Evolutionary conservation across 495 filamentous ascomycete species (phyloP).

Genomic region (Aspergillus bertholletiae): DNA sequence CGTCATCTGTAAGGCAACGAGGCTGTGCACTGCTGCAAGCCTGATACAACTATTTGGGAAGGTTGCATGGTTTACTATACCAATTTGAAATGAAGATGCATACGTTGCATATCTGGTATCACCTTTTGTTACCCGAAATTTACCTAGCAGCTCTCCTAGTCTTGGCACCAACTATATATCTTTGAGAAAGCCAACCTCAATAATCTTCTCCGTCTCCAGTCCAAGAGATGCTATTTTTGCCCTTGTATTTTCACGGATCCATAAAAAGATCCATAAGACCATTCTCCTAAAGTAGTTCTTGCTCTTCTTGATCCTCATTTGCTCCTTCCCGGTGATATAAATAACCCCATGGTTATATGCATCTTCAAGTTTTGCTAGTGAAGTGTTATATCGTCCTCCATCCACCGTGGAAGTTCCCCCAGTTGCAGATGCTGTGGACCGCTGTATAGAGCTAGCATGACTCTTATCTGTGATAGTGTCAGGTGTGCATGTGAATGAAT

Average conservation of each 20-base stretch:
- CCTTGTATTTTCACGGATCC: constrained; percentile 66
- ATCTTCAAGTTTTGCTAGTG: constrained; percentile 39
- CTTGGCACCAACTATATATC: constrained; percentile 28
- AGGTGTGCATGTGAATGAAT: not conserved
- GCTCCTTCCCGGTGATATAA: constrained; percentile 71
- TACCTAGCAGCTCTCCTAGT: not conserved
- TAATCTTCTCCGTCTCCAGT: constrained; percentile 56
- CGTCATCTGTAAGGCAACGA: not conserved
- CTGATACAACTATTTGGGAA: not conserved
- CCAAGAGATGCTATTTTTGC: constrained; percentile 59
- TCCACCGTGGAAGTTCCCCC: not conserved
- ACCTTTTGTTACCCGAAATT: not conserved
- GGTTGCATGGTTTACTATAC: not conserved
- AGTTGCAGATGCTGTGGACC: not conserved
- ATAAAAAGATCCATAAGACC: constrained; percentile 57
- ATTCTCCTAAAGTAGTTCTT: constrained; percentile 43
- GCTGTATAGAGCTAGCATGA: not conserved
- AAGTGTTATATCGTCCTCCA: not conserved
- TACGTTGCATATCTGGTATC: not conserved
- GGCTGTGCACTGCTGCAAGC: not conserved
- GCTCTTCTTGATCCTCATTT: constrained; percentile 52
- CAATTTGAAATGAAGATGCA: not conserved
- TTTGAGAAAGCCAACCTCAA: constrained; percentile 71
- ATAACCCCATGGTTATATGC: constrained; percentile 60
- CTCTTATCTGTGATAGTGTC: not conserved